phyloP scores from a whole-genome alignment of 805 yeast species.

The Wickerhamiella kurtzmanii region DNA sequence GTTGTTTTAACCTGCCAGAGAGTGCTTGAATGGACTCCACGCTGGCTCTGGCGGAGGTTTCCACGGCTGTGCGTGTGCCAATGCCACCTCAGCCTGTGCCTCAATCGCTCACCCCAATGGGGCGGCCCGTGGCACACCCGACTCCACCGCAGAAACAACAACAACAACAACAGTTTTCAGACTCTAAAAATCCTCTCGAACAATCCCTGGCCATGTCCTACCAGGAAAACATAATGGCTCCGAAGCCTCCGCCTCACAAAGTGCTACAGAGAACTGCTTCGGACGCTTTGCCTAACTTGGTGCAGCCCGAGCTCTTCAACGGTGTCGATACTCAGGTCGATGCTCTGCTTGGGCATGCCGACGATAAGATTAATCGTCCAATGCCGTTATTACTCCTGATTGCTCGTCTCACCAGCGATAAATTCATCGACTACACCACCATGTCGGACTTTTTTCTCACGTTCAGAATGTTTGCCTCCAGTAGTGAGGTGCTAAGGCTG shows the following conservation, averaged over 20 bases:
- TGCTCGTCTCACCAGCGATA: conserved; percentile 46
- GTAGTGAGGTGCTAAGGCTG: conserved; percentile 45
- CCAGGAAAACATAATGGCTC: neutral
- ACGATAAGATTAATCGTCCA: conserved; percentile 13
- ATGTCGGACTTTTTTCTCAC: conserved; percentile 79
- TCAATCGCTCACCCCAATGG: neutral
- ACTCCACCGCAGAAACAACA: neutral
- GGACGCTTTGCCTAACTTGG: neutral
- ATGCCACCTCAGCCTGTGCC: neutral
- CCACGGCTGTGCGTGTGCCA: neutral
- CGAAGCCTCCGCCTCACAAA: neutral
- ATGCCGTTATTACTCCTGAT: conserved; percentile 21
- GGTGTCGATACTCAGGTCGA: conserved; percentile 1
- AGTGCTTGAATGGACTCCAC: neutral
- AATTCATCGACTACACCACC: conserved; percentile 59
- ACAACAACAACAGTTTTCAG: neutral
- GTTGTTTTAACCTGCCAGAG: no score
- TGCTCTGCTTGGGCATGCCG: conserved; percentile 1
- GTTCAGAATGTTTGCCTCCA: conserved; percentile 53
- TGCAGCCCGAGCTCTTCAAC: conserved; percentile 1
- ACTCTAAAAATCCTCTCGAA: no score
- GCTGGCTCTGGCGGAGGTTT: neutral
- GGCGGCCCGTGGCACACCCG: neutral
- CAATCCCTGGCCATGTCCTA: no score
- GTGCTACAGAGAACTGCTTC: neutral